Percentiles rank a stretch among this genome's conserved stretches.
phyloP scores from a whole-genome alignment of 345 rosid species.

The Aegle marmelos region DNA sequence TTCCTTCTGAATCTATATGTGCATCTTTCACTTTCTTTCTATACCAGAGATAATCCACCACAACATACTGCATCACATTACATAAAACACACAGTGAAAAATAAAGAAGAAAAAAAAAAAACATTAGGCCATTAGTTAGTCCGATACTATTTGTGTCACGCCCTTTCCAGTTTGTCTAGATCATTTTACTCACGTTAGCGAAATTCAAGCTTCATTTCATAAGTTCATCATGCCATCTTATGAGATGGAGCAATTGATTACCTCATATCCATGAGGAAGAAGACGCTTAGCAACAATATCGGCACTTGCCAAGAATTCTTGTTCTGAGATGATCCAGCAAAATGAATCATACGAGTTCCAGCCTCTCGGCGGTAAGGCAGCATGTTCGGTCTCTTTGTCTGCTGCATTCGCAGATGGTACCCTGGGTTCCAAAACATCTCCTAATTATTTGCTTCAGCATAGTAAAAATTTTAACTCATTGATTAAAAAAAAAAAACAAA shows the following conservation, averaged over 20 bases:
- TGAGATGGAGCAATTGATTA: constrained; percentile 11
- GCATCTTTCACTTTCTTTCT: constrained; percentile 73
- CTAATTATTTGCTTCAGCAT: background rate
- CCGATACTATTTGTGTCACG: too few relatives aligned
- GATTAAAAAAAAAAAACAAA: background rate
- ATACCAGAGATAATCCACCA: constrained; percentile 94
- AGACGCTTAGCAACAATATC: constrained; percentile 56
- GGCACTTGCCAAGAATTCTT: constrained; percentile 70
- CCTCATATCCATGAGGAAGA: constrained; percentile 71
- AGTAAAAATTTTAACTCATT: background rate
- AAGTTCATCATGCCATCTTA: background rate
- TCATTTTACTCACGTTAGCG: too few relatives aligned
- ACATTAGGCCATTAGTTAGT: too few relatives aligned
- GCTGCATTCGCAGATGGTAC: constrained; percentile 15
- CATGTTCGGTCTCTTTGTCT: constrained; percentile 26
- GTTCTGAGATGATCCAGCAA: constrained; percentile 76
- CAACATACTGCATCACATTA: constrained; percentile 55
- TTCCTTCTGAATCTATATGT: constrained; percentile 57
- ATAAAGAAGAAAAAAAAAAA: too few relatives aligned
- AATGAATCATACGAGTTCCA: constrained; percentile 94
- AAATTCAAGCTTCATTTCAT: background rate
- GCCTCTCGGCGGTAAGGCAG: constrained; percentile 83
- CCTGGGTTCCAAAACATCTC: constrained; percentile 21
- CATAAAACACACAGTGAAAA: background rate
- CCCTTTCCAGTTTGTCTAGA: too few relatives aligned